Evolutionary conservation across 257 asterid genomes (phyloP), one percentile per base, ranked within the genome.

Genomic region (Anisodus tanguticus): DNA sequence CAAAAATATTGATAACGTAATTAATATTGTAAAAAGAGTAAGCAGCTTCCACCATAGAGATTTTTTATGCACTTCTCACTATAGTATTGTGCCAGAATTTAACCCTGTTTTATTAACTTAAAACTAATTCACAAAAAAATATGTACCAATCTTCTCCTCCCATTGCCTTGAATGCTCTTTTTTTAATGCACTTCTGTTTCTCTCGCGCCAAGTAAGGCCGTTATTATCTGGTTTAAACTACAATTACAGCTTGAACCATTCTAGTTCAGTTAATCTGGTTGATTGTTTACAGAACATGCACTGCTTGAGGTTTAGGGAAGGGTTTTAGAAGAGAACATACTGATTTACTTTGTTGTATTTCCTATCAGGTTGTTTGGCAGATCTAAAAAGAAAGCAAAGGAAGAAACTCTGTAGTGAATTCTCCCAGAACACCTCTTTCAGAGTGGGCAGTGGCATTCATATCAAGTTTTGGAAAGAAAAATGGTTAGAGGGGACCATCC

Each of bases 1-100:
- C 89, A 93, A 51, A 22, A 76, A 76, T 76, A 76, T 22, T 12
- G 22, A 13, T 6, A 76, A 76, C 43, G 49, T 76, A 51, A 76
- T 76, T 22, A 76, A 53, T 76, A 76, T 51, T 76, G 54, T 69
- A 69, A 54, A 12, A 76, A 43, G 16, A 76, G 47, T 6, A 76
- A 26, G 81, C 62, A 76, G 47, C 66, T 59, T 1, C 4, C 81
- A 51, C 63, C 63, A 11, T 13, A 76, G 81, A 26, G 22, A 12
- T 51, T 31, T 45, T 76, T 22, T 3, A 76, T 26, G 26, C 19
- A 76, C 63, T 76, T 51, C 81, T 51, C 8, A 76, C 10, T 45
- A 51, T 51, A 31, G 35, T 31, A 31, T 31, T 31, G 63, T 26
- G 81, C 47, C 63, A 76, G 81, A 51, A 51, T 49, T 12, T 26